phyloP scores from a whole-genome alignment of 768 basidiomycete species.

The Dentipellis sp. region DNA sequence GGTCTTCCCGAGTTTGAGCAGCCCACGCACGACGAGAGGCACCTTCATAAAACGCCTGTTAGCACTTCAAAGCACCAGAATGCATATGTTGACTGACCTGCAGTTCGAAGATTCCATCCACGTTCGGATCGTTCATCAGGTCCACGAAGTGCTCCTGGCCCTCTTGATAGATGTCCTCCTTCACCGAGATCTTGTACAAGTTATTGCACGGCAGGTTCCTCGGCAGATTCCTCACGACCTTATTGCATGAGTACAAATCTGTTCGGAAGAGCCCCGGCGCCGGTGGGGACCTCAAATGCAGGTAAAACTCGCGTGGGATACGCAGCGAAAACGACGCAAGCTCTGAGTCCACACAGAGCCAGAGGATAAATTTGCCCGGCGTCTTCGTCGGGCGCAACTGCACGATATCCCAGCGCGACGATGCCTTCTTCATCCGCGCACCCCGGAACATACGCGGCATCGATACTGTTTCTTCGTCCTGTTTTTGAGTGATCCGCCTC shows the following conservation, averaged over 20 bases:
- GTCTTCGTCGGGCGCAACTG: slow-evolving; percentile 76
- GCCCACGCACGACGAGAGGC: slow-evolving; percentile 70
- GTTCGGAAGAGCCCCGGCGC: slow-evolving; percentile 58
- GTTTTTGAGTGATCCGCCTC: slow-evolving; percentile 49
- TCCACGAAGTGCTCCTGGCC: slow-evolving; percentile 89
- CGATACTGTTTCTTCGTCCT: slow-evolving; percentile 27
- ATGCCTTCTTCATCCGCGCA: slow-evolving; percentile 45
- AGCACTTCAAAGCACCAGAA: no score
- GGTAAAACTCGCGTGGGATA: slow-evolving; percentile 86
- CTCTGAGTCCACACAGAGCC: slow-evolving; percentile 77
- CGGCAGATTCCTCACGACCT: slow-evolving; percentile 71
- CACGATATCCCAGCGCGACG: slow-evolving; percentile 83
- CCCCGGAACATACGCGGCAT: slow-evolving; percentile 72
- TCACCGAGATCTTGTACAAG: slow-evolving; percentile 75
- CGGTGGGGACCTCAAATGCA: slow-evolving; percentile 72
- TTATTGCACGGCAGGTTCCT: slow-evolving; percentile 68
- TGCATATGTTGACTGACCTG: slow-evolving; percentile 44
- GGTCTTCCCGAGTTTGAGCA: slow-evolving; percentile 78
- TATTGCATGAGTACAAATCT: slow-evolving; percentile 60
- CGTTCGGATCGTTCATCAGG: slow-evolving; percentile 86
- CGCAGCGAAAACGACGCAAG: slow-evolving; percentile 76
- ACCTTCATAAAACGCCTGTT: slow-evolving; percentile 35
- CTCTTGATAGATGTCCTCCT: slow-evolving; percentile 76
- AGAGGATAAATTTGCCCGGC: slow-evolving; percentile 78
- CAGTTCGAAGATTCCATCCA: slow-evolving; percentile 90